Percentiles rank a stretch among this genome's conserved stretches.
Evolutionary conservation across 148 eudicot genomes (phyloP).

Genomic region (Silene latifolia): DNA sequence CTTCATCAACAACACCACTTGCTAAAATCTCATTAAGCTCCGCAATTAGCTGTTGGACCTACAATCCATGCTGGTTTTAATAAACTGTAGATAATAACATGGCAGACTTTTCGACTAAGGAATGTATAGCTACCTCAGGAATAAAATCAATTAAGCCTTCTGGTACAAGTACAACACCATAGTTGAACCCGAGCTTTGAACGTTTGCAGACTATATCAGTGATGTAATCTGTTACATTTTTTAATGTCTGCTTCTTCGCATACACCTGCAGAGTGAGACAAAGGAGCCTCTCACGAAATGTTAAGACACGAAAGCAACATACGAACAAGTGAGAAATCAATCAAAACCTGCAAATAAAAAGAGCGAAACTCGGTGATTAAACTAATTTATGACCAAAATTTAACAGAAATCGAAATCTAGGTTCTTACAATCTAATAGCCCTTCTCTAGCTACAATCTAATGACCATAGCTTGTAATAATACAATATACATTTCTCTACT

Average conservation of each 20-base stretch:
- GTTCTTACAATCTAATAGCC: too few relatives aligned
- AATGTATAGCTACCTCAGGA: conserved; percentile 59
- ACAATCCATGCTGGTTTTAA: conserved; percentile 14
- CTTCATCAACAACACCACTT: conserved; percentile 67
- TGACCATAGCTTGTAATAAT: too few relatives aligned
- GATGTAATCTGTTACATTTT: conserved; percentile 82
- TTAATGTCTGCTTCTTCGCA: conserved; percentile 74
- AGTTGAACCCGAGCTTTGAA: conserved; percentile 75
- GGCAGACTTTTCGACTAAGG: conserved; percentile 5
- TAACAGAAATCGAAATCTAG: too few relatives aligned
- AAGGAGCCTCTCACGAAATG: not conserved
- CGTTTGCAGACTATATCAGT: conserved; percentile 84
- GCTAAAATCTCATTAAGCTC: conserved; percentile 90
- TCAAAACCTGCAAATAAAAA: too few relatives aligned
- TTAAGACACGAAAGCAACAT: too few relatives aligned
- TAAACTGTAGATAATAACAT: not conserved
- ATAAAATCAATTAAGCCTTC: conserved; percentile 98
- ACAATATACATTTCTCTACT: too few relatives aligned
- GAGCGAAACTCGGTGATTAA: too few relatives aligned
- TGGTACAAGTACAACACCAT: conserved; percentile 88
- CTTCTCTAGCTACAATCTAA: too few relatives aligned
- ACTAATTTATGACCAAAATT: too few relatives aligned
- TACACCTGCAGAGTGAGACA: conserved; percentile 61
- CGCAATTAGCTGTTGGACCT: conserved; percentile 91
- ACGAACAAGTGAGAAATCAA: too few relatives aligned